Percentiles rank a stretch among this genome's conserved stretches.
These are phyloP conservation scores for Saccharomycopsis sp. DNA, from an alignment of 805 yeast species.

Conservation along the genomic window DNA sequence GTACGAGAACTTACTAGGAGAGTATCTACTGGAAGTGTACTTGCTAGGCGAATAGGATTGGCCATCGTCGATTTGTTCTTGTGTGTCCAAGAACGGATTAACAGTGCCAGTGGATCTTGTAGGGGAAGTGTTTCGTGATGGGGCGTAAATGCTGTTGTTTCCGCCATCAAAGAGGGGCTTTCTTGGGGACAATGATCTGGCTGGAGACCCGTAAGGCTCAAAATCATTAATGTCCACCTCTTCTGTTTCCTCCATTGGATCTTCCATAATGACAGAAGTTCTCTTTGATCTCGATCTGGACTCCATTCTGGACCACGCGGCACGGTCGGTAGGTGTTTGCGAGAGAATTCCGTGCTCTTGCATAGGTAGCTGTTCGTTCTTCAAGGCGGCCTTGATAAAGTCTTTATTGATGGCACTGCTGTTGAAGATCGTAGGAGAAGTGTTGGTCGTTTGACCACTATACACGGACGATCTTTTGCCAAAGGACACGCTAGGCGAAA, in stretches of 20 bases:
- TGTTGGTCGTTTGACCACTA: slow-evolving; percentile 20
- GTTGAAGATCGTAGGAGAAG: slow-evolving; percentile 36
- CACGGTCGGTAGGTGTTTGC: slow-evolving; percentile 47
- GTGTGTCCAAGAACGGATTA: neutral
- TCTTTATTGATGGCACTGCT: slow-evolving; percentile 35
- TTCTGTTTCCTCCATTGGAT: slow-evolving; percentile 35
- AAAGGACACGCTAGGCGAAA: slow-evolving; percentile 39
- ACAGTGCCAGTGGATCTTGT: neutral
- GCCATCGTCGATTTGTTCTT: neutral
- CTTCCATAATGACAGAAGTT: slow-evolving; percentile 42
- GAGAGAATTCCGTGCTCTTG: slow-evolving; percentile 24
- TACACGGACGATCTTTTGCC: slow-evolving; percentile 26
- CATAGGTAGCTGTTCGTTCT: slow-evolving; percentile 28
- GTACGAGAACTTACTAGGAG: slow-evolving; percentile 8
- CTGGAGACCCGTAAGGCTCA: slow-evolving; percentile 19
- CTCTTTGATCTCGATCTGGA: slow-evolving; percentile 60
- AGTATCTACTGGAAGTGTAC: slow-evolving; percentile 1
- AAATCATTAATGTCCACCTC: slow-evolving; percentile 24
- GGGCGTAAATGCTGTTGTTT: neutral
- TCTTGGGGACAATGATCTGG: slow-evolving; percentile 43
- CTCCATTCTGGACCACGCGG: slow-evolving; percentile 59
- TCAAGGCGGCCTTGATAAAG: slow-evolving; percentile 30
- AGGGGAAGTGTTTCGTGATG: neutral
- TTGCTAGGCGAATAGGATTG: neutral
- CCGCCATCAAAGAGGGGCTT: slow-evolving; percentile 47